Conservation (phyloP, 768 basidiomycete genomes). For the Psilocybe tampanensis region DNA sequence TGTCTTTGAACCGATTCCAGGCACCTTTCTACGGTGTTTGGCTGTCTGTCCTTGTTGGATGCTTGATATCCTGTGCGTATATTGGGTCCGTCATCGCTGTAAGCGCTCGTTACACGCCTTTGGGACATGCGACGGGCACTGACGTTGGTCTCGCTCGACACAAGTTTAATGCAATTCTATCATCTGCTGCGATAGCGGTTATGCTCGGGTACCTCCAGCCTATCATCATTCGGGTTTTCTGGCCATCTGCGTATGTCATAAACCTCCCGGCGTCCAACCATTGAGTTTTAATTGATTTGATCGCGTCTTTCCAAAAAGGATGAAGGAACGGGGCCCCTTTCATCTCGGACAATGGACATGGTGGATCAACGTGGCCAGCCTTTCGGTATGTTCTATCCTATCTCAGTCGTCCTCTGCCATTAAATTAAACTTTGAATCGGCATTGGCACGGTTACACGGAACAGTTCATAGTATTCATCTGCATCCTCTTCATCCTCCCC, state of each 20-base stretch:
- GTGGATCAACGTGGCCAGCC: slow-evolving; percentile 49
- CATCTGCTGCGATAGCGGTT: slow-evolving; percentile 57
- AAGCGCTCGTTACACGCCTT: slow-evolving; percentile 13
- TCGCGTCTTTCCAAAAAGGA: slow-evolving; percentile 27
- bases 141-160: background rate
- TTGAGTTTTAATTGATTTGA: slow-evolving; percentile 7
- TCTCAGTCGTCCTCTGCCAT: background rate
- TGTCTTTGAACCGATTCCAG: slow-evolving; percentile 53
- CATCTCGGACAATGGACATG: slow-evolving; percentile 54
- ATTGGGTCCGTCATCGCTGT: slow-evolving; percentile 59
- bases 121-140: too few relatives aligned
- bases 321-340: slow-evolving; percentile 51
- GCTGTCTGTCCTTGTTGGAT: slow-evolving; percentile 54
- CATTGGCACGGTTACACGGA: too few relatives aligned
- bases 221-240: slow-evolving; percentile 59
- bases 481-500: slow-evolving; percentile 56
- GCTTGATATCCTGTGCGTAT: slow-evolving; percentile 58
- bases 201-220: slow-evolving; percentile 63
- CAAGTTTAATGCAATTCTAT: slow-evolving; percentile 58
- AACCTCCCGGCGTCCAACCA: background rate
- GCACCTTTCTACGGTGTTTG: slow-evolving; percentile 59
- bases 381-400: slow-evolving; percentile 36
- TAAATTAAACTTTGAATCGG: background rate
- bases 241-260: slow-evolving; percentile 49
- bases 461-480: slow-evolving; percentile 56